Conservation (phyloP, 106 monocot species). For the Cymbidium sinense region DNA sequence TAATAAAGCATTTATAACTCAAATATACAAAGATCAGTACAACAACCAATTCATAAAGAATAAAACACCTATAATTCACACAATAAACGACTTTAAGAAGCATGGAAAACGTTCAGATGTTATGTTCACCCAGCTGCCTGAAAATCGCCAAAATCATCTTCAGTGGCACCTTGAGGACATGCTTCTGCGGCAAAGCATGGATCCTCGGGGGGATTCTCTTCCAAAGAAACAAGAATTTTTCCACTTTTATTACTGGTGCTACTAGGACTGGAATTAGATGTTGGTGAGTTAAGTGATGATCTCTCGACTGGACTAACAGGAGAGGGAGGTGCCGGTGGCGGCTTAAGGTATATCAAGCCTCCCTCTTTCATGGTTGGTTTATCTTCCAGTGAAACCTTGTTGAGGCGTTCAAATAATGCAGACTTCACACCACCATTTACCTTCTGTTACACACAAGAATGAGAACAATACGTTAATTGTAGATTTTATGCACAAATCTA, state of each 20-base stretch:
- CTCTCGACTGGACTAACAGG: conserved; percentile 34
- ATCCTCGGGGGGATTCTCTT: conserved; percentile 16
- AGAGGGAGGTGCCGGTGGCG: conserved; percentile 68
- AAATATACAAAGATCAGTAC: neutral
- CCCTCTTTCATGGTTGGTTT: conserved; percentile 32
- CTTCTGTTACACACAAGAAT: conserved; percentile 38
- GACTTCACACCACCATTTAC: conserved; percentile 33
- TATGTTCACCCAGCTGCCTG: conserved; percentile 44
- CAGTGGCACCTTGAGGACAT: conserved; percentile 25
- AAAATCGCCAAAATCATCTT: conserved; percentile 96
- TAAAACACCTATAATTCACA: neutral
- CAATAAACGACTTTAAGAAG: neutral
- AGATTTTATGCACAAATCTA: neutral
- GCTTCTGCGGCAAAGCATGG: conserved; percentile 12
- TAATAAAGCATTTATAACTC: neutral
- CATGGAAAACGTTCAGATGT: neutral
- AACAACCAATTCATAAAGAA: neutral
- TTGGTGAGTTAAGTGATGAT: conserved; percentile 19
- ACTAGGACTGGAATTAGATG: conserved; percentile 4
- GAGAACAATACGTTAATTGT: neutral
- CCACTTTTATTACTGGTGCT: neutral
- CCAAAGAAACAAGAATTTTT: conserved; percentile 6
- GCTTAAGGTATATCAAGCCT: conserved; percentile 32
- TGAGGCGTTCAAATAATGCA: conserved; percentile 50
- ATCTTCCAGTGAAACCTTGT: conserved; percentile 48